Evolutionary conservation across 2,329 filamentous ascomycete species (phyloP).

Genomic region (Pseudogymnoascus sp.): DNA sequence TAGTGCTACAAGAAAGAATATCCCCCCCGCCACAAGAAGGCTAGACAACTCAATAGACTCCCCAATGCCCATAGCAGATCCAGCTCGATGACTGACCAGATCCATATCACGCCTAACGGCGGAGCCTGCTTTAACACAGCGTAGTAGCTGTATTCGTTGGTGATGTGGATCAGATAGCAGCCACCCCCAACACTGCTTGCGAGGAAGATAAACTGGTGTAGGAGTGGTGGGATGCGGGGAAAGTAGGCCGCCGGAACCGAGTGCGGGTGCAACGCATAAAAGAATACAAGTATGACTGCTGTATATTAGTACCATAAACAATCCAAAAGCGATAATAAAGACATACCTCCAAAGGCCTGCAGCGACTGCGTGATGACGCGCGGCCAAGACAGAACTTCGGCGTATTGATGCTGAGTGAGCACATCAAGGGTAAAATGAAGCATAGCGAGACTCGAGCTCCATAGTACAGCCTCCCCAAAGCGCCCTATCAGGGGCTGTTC

Average conservation of each 20-base stretch:
- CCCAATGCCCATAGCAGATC: conserved; percentile 56
- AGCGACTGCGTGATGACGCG: conserved; percentile 42
- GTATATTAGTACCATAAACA: conserved; percentile 11
- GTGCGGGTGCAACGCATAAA: conserved; percentile 28
- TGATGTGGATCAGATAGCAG: conserved; percentile 72
- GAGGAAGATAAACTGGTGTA: conserved; percentile 57
- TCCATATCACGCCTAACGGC: conserved; percentile 81
- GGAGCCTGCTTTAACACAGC: conserved; percentile 87
- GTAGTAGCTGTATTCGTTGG: conserved; percentile 73
- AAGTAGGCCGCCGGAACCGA: conserved; percentile 39
- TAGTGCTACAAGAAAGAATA: conserved; percentile 21
- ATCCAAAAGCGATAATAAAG: conserved; percentile 3
- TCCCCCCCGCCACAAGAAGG: conserved; percentile 20
- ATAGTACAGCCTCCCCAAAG: conserved; percentile 43
- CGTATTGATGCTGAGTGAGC: conserved; percentile 70
- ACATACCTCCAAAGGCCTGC: conserved; percentile 45
- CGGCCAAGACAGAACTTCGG: conserved; percentile 54
- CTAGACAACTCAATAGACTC: conserved; percentile 36
- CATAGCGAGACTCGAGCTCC: conserved; percentile 56
- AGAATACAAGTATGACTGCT: conserved; percentile 30
- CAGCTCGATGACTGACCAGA: conserved; percentile 88
- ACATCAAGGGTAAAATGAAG: conserved; percentile 73
- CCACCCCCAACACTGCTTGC: conserved; percentile 52
- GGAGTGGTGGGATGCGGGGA: conserved; percentile 39
- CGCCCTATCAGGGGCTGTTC: conserved; percentile 24